These are phyloP conservation scores for Cucurbita maxima DNA, from an alignment of 306 rosid genomes.

Conservation along the genomic window DNA sequence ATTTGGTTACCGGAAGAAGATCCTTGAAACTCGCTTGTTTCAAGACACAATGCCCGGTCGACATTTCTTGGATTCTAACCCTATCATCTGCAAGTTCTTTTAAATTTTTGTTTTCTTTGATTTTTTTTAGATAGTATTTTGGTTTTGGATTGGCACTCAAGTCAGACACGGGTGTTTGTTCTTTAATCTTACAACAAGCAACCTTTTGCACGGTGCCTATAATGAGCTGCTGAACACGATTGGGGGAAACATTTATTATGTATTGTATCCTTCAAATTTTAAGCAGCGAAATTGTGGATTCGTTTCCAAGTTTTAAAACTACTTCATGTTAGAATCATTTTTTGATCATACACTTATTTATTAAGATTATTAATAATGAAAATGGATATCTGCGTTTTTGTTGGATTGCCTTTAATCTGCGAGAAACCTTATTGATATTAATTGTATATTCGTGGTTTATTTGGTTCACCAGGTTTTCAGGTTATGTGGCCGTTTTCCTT, in stretches of 20 bases:
- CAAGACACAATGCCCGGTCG: slow-evolving; percentile 37
- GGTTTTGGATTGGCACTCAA: slow-evolving; percentile 15
- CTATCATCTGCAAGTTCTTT: not conserved
- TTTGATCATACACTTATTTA: too few relatives aligned
- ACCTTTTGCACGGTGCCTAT: slow-evolving; percentile 58
- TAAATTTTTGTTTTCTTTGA: too few relatives aligned
- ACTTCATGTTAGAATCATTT: too few relatives aligned
- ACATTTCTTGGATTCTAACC: not conserved
- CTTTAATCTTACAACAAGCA: slow-evolving; percentile 15
- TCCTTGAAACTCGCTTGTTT: slow-evolving; percentile 39
- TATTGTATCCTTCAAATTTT: slow-evolving; percentile 31
- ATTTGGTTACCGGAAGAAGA: slow-evolving; percentile 39
- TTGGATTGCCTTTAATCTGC: not conserved
- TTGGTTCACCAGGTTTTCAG: not conserved
- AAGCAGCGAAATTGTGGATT: slow-evolving; percentile 19
- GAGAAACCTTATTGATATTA: not conserved
- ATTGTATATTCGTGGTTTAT: not conserved
- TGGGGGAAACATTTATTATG: slow-evolving; percentile 13
- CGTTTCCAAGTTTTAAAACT: too few relatives aligned
- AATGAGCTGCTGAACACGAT: slow-evolving; percentile 36
- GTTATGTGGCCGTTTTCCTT: too few relatives aligned
- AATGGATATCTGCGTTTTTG: not conserved
- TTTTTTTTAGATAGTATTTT: too few relatives aligned
- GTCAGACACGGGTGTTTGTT: slow-evolving; percentile 89
- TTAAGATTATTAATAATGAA: too few relatives aligned